Evolutionary conservation across 1,284 basidiomycete genomes (phyloP).

Genomic region (Tetrapyrgos nigripes): DNA sequence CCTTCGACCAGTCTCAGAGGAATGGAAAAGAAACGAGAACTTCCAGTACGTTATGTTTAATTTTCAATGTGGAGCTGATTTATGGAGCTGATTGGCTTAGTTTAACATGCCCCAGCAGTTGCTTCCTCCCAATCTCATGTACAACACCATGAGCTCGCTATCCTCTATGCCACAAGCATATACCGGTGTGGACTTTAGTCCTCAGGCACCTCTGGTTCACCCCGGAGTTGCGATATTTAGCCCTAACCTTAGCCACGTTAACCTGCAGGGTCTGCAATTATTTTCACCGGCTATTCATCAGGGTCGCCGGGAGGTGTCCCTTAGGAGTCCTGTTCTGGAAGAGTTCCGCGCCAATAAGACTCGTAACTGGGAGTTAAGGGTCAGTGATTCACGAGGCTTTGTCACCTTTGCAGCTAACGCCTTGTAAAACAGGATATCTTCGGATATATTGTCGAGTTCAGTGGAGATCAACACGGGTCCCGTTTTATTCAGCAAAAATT

Average conservation of each 20-base stretch:
- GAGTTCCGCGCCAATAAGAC: slow-evolving; percentile 86
- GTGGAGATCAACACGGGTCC: slow-evolving; percentile 93
- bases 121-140: slow-evolving; percentile 44
- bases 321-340: slow-evolving; percentile 79
- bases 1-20: slow-evolving; percentile 46
- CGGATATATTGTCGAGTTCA: slow-evolving; percentile 91
- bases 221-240: slow-evolving; percentile 51
- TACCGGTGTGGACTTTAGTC: slow-evolving; percentile 52
- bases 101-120: slow-evolving; percentile 53
- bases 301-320: slow-evolving; percentile 40
- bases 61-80: slow-evolving; percentile 5
- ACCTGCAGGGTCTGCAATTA: slow-evolving; percentile 39
- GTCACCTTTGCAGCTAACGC: neutral
- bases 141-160: slow-evolving; percentile 45
- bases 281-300: slow-evolving; percentile 48
- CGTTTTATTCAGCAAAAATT: slow-evolving; percentile 90
- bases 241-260: slow-evolving; percentile 36
- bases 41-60: slow-evolving; percentile 51
- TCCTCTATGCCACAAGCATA: slow-evolving; percentile 52
- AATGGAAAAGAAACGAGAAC: slow-evolving; percentile 65
- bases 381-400: slow-evolving; percentile 39
- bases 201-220: slow-evolving; percentile 54
- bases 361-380: slow-evolving; percentile 82
- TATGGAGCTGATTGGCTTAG: slow-evolving; percentile 33
- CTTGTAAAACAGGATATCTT: slow-evolving; percentile 75